Evolutionary conservation across 2,329 filamentous ascomycete species (phyloP).

Genomic region (Westerdykella aurantiaca): DNA sequence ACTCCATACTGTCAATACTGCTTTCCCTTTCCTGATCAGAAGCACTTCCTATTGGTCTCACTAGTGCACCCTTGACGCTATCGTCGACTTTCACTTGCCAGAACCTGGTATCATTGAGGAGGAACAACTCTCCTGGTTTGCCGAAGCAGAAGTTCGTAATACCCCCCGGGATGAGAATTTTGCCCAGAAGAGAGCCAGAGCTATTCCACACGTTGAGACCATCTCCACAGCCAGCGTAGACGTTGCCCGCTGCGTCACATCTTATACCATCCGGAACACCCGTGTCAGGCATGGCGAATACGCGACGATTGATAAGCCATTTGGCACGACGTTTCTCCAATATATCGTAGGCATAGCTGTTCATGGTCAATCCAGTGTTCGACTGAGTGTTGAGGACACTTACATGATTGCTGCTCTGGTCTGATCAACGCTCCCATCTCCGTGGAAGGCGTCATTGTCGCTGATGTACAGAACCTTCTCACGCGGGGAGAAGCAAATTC

Average conservation of each 20-base stretch:
- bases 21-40: background rate
- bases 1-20: background rate
- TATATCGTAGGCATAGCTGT: conserved; percentile 20
- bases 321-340: conserved; percentile 5
- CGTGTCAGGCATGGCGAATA: conserved; percentile 19
- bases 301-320: conserved; percentile 13
- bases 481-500: conserved; percentile 40
- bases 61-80: background rate
- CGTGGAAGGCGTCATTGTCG: conserved; percentile 26
- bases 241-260: conserved; percentile 44
- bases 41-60: background rate
- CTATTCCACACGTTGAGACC: conserved; percentile 48
- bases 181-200: conserved; percentile 42
- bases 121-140: conserved; percentile 41
- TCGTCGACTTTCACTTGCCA: conserved; percentile 6
- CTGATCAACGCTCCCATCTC: background rate
- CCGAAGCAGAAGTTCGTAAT: conserved; percentile 49
- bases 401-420: background rate
- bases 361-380: background rate
- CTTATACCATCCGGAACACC: conserved; percentile 21
- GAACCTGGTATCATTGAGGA: conserved; percentile 40
- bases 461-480: conserved; percentile 39
- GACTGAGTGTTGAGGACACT: background rate
- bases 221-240: conserved; percentile 48
- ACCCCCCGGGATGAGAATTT: conserved; percentile 29